Base-by-base conservation (phyloP, 2,329 filamentous ascomycete species). In the Parasarocladium wereldwijsianum region DNA sequence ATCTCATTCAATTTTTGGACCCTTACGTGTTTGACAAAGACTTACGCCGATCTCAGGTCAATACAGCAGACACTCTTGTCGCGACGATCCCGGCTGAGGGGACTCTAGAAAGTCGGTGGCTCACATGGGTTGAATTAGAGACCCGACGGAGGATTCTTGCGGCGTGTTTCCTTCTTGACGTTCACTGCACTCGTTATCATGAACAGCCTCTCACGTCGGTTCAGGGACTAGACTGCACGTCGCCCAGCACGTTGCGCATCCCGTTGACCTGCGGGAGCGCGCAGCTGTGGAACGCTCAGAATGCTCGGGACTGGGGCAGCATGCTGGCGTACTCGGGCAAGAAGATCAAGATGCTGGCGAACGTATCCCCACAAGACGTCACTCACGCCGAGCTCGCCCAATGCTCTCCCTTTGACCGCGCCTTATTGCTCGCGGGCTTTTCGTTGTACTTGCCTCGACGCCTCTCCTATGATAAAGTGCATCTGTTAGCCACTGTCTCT, bases 151-250 rank as follows among this genome's bases (percentile, higher is more conserved):
- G 70, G 24, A 54, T 74, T 17, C 49, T 70, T n/a, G 54, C 62
- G 19, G 61, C 60, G 10, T 73, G 66, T 47, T 70, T 72, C 45
- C 47, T 70, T 31, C 51, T 69, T 33, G 69, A 74, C 42, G 54
- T 62, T 6, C 68, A 72, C 36, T 58, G 64, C 41, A 60, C 64
- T 36, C 52, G 62, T 36, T 72, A 67, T 40, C 57, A 65, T 31
- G 62, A 73, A 44, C 63, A 66, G 37, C 54, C 51, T 12, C 48
- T 51, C 21, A 46, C 49, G 16, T 24, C 34, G 2, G 32, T 43
- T 8, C 43, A 47, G 18, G 52, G 51, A 24, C 48, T 60, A 39
- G 49, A 61, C 36, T 47, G 51, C 26, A 42, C 44, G 19, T 42
- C 45, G 33, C 41, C 50, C 26, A 38, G 47, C 34, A 46, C 47